phyloP scores from a whole-genome alignment of 2,329 filamentous ascomycete species.

The Lasiodiplodia gonubiensis region DNA sequence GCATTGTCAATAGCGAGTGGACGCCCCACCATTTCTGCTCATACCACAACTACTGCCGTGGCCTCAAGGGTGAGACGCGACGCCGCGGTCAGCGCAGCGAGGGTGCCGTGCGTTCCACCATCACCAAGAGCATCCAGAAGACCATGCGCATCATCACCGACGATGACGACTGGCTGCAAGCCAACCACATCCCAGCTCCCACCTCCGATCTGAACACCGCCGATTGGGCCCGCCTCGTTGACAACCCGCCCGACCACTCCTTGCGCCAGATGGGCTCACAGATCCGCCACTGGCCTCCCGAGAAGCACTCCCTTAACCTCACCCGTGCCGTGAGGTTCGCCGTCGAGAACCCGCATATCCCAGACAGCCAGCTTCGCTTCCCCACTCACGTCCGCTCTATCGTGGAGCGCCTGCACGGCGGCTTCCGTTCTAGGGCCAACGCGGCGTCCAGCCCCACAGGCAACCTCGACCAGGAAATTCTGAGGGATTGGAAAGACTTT shows the following conservation, averaged over 20 bases:
- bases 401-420: background rate
- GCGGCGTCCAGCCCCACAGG: background rate
- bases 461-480: background rate
- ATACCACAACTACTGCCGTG: slow-evolving; percentile 12
- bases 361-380: background rate
- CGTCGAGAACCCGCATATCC: slow-evolving; percentile 1
- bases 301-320: slow-evolving; percentile 9
- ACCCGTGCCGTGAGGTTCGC: slow-evolving; percentile 12
- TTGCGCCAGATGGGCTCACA: slow-evolving; percentile 2
- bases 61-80: slow-evolving; percentile 11
- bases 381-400: slow-evolving; percentile 5
- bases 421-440: slow-evolving; percentile 5
- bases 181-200: background rate
- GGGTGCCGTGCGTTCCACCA: slow-evolving; percentile 15
- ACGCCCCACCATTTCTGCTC: background rate
- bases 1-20: slow-evolving; percentile 5
- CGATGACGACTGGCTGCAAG: background rate
- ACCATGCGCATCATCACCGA: slow-evolving; percentile 5
- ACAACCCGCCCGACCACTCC: background rate
- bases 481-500: background rate
- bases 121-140: slow-evolving; percentile 14
- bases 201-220: slow-evolving; percentile 1
- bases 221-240: background rate
- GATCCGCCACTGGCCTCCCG: slow-evolving; percentile 2
- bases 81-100: background rate